phyloP scores from a whole-genome alignment of 129 eudicot genomes.

The Rutidosis leptorrhynchoides region DNA sequence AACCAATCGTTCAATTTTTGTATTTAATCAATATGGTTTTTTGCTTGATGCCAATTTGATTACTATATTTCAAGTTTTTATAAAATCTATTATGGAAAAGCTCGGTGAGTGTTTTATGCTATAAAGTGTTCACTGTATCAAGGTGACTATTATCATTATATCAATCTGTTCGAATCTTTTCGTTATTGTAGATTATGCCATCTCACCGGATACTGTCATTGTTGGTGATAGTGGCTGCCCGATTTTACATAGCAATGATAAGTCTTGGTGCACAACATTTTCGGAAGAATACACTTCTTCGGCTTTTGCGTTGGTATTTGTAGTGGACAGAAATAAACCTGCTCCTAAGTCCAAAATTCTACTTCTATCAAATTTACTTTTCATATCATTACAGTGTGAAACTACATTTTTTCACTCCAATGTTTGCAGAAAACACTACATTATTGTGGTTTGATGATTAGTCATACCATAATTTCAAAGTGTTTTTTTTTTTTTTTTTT shows the following conservation, averaged over 20 bases:
- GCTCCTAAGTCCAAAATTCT: conserved; percentile 35
- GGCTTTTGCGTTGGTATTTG: conserved; percentile 73
- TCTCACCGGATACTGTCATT: conserved; percentile 59
- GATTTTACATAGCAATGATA: conserved; percentile 35
- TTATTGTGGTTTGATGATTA: background rate
- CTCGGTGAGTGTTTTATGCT: conserved; percentile 54
- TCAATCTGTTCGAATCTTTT: conserved; percentile 1
- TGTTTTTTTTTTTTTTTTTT: too few relatives aligned
- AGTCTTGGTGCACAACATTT: conserved; percentile 17
- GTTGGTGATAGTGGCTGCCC: conserved; percentile 70
- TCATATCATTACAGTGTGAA: background rate
- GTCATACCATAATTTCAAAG: too few relatives aligned
- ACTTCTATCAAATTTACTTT: background rate
- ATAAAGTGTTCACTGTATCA: background rate
- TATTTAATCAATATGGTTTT: too few relatives aligned
- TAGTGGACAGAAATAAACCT: conserved; percentile 42
- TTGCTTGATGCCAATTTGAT: too few relatives aligned
- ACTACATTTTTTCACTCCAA: background rate
- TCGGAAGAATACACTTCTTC: conserved; percentile 7
- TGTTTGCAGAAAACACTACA: background rate
- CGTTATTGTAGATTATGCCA: conserved; percentile 58
- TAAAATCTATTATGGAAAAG: conserved; percentile 59
- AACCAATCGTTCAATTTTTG: too few relatives aligned
- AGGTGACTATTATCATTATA: background rate
- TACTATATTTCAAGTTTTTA: too few relatives aligned